Percentiles rank a stretch among this genome's conserved stretches.
These are phyloP conservation scores for Halophytophthora polymorphica DNA, from an alignment of 352 stramenopile species.

Conservation along the genomic window DNA sequence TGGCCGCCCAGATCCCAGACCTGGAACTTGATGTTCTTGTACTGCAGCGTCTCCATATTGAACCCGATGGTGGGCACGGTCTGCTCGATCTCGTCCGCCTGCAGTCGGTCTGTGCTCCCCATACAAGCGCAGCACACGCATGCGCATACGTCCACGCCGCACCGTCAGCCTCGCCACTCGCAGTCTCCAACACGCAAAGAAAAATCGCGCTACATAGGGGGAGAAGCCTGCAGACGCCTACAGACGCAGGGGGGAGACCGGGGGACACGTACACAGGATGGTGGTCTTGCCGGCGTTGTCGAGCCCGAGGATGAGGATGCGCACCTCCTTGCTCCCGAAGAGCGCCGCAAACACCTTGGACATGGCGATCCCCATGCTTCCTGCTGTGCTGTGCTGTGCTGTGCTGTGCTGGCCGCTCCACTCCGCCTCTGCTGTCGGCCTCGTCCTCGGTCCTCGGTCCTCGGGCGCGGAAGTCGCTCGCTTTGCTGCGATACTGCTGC, in stretches of 20 bases:
- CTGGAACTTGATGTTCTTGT: slow-evolving; percentile 96
- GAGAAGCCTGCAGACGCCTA: too few relatives aligned
- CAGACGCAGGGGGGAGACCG: too few relatives aligned
- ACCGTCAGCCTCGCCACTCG: too few relatives aligned
- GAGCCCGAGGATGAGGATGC: slow-evolving; percentile 99
- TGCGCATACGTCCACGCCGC: too few relatives aligned
- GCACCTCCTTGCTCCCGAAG: slow-evolving; percentile 99
- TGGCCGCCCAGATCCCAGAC: slow-evolving; percentile 99
- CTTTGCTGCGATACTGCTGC: too few relatives aligned
- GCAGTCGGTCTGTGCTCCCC: slow-evolving; percentile 55
- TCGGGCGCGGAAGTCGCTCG: too few relatives aligned
- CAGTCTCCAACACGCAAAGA: too few relatives aligned
- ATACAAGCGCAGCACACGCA: slow-evolving; percentile 7
- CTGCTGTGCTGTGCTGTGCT: neutral
- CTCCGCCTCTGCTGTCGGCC: too few relatives aligned
- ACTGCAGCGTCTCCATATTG: slow-evolving; percentile 92
- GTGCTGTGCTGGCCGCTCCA: too few relatives aligned
- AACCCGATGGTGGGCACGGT: slow-evolving; percentile 99
- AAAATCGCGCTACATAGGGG: too few relatives aligned
- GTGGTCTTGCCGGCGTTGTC: slow-evolving; percentile 99
- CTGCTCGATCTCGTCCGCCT: slow-evolving; percentile 95
- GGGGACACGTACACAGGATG: slow-evolving; percentile 93
- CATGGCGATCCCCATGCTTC: slow-evolving; percentile 96
- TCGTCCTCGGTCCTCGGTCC: too few relatives aligned
- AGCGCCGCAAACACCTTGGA: slow-evolving; percentile 96